Evolutionary conservation across 495 filamentous ascomycete species (phyloP), one percentile per base, ranked within the genome.

Genomic region (Penicillium fimorum): DNA sequence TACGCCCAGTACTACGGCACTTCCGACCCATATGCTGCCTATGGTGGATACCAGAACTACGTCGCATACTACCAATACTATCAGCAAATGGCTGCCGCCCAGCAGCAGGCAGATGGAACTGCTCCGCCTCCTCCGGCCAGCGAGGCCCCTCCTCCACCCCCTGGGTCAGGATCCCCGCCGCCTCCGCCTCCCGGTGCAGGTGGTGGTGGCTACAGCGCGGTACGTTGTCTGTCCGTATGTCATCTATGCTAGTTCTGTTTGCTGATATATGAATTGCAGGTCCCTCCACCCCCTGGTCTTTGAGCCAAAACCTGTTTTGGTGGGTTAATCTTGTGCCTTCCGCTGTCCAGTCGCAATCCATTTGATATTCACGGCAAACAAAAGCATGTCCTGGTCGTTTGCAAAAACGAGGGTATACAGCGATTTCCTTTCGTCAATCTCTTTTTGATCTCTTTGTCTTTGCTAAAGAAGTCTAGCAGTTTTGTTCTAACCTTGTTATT

Each of bases 1-100:
- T 96, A 96, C 69, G 89, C 90, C 5, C 89, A 92, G 71, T 92
- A 93, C 60, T 91, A 91, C 56, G 76, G 74, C 62, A 77, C 76
- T 38, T 76, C 82, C 37, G 94, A 98, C 60, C 93, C 93, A 0
- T 98, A 97, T 68, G 91, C 90, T 4, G 86, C 89, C 27, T 97
- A 95, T 58, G 94, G 94, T 54, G 94, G 94, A 25, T 94, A 94
- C 65, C 79, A 83, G 59, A 85, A 83, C 40, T 92, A 96, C 55
- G 77, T 89, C 47, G 74, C 75, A 35, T 77, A 79, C 64, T 85
- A 84, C 60, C 83, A 87, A 63, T 91, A 91, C 66, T 87, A 91
- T 53, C 83, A 87, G 56, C 80, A 84, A 62, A 79, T 76, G 40
- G 77, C 78, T 38, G 81, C 84, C 53, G 80, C 78, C 50, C 79